Evolutionary conservation across 768 basidiomycete species (phyloP), one percentile per base, ranked within the genome.

Genomic region (Candolleomyces aberdarensis): DNA sequence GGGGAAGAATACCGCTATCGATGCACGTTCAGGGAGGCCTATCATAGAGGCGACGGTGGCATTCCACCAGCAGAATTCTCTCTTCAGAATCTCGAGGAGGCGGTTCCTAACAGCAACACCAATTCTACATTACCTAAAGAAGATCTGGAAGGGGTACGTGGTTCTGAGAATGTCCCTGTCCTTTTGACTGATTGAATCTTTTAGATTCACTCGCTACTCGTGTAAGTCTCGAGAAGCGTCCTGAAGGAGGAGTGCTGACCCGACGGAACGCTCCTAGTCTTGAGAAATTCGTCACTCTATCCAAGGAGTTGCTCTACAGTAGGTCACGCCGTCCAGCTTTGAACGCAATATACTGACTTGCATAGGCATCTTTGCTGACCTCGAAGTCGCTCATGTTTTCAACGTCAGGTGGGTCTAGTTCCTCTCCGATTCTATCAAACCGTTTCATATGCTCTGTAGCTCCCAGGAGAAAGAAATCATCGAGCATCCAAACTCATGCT

Each of bases 401-500:
- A 67, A 76, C 59, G 70, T 80, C 26, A 77, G 77, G 79, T 79
- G 64, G 40, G 76, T 69, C 39, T n/a, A 22, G 7, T 10, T 4
- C 5, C 56, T 26, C 20, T 11, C 47, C 14, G 9, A 6, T 13
- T 58, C 43, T 14, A 44, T n/a, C 10, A 15, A 46, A 22, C 41
- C 19, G 13, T 31, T 11, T 49, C 32, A 36, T 41, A 14, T 3
- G 14, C 31, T 19, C 39, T 19, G 9, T 56, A 79, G 78, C 6
- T 62, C 77, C 0, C 70, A 77, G 44, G 84, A 88, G 64, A 76
- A 76, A 62, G 73, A 68, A 57, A 85, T 88, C 11, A 80, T 86
- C 9, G 80, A 86, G 36, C 80, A 87, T 63, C 71, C 72, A 0
- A 72, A 76, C 1, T 86, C 87, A 0, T 88, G 84, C 60, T 87